Evolutionary conservation across 2,329 filamentous ascomycete genomes (phyloP), one percentile per base, ranked within the genome.

Genomic region (Claviceps lovelessii): DNA sequence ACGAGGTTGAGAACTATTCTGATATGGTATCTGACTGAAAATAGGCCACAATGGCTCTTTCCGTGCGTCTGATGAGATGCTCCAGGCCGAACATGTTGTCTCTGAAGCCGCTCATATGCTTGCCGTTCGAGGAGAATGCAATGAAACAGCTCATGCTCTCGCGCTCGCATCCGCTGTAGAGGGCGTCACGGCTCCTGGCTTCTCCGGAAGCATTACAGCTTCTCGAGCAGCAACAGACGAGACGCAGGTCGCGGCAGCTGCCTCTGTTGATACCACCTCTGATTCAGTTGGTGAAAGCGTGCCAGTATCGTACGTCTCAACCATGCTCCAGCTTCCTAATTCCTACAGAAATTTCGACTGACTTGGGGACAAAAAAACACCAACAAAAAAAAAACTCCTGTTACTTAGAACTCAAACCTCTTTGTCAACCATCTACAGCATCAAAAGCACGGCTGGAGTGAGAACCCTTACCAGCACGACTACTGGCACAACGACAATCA

Each of bases 241-340:
- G 11, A 39, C 56, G 19, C 55, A 54, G 15, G n/a, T 42, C 31
- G 39, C 47, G 7, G 47, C 49, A 17, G 31, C 55, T 46, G 51
- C 45, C 5, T 52, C 49, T 53, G 31, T 41, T 31, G 52, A 51
- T 9, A 49, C 47, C 17, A 42, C 29, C 4, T 48, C 57, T 19
- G 42, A 48, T 9, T n/a, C 47, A 5, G 15, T 35, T 28, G 59
- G 58, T 39, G 58, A 64, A 54, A 65, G 61, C 49, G 61, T 68
- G 29, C 67, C 69, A 1, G 62, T 70, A 57, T 67, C 67, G 69
- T 71, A 60, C 63, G 69, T 60, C 37, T 10, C 15, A 11, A 11
- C 8, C 4, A 19, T 13, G 5, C 15, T 7, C 15, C 28, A 11
- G 1, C n/a, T 19, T 44, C 6, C 5, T 10, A 19, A 46, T 3